Evolutionary conservation across 441 rosid species (phyloP).

Genomic region (Pelargonium cotyledonis): DNA sequence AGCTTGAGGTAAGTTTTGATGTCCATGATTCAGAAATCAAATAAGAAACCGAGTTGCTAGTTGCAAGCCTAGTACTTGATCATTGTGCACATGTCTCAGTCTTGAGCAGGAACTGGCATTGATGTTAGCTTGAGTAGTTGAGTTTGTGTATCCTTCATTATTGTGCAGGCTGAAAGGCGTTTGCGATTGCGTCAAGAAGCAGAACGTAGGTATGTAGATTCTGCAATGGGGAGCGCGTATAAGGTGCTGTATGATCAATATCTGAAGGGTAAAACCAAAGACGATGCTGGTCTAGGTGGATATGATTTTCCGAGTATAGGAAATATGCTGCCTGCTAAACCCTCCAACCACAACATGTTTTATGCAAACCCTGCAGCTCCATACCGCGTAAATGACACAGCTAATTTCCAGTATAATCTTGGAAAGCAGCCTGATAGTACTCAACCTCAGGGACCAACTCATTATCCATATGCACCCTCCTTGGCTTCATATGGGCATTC

Average conservation of each 20-base stretch:
- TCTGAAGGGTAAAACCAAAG: not conserved
- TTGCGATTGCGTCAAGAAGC: constrained; percentile 16
- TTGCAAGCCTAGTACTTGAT: not conserved
- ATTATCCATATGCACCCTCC: not conserved
- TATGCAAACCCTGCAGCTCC: not conserved
- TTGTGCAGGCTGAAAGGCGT: constrained; percentile 16
- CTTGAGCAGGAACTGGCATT: not conserved
- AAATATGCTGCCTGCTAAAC: not conserved
- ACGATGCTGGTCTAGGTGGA: not conserved
- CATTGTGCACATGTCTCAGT: not conserved
- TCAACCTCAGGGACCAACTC: not conserved
- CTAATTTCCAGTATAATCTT: not conserved
- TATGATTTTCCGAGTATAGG: constrained; percentile 5
- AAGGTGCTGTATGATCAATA: constrained; percentile 7
- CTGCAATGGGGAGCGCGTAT: constrained; percentile 6
- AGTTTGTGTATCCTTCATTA: not conserved
- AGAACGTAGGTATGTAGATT: constrained; percentile 6
- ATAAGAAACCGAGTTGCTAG: not conserved
- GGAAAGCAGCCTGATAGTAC: not conserved
- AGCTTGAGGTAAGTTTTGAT: constrained; percentile 18
- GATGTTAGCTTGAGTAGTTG: constrained; percentile 11
- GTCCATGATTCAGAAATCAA: not conserved
- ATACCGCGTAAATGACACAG: constrained; percentile 9
- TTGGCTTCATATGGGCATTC: not conserved
- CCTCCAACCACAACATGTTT: constrained; percentile 6